phyloP scores from a whole-genome alignment of 2,329 filamentous ascomycete species.

The Chalara sp. region DNA sequence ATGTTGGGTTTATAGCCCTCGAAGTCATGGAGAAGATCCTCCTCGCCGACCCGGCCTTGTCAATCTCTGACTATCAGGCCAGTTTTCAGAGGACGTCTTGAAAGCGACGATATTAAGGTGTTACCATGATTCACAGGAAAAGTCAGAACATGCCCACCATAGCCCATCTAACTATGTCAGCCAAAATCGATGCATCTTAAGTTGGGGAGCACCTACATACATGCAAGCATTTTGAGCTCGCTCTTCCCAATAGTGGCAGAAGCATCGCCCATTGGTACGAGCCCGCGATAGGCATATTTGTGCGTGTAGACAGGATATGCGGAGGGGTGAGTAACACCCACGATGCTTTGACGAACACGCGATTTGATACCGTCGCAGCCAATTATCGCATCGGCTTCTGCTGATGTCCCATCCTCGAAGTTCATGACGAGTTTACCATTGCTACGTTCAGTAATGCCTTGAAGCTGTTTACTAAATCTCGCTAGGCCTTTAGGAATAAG shows the following conservation, averaged over 20 bases:
- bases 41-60: constrained; percentile 26
- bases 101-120: constrained; percentile 43
- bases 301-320: constrained; percentile 38
- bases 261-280: constrained; percentile 53
- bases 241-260: constrained; percentile 40
- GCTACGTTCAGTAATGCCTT: constrained; percentile 20
- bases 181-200: too few relatives aligned
- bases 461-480: constrained; percentile 29
- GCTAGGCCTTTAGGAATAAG: constrained; percentile 31
- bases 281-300: constrained; percentile 55
- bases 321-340: constrained; percentile 32
- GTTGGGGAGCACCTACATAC: constrained; percentile 5
- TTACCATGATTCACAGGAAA: constrained; percentile 49
- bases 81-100: constrained; percentile 15
- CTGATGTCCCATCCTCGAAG: constrained; percentile 39
- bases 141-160: constrained; percentile 49
- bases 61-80: constrained; percentile 29
- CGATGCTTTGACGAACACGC: constrained; percentile 41
- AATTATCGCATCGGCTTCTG: constrained; percentile 33
- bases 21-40: constrained; percentile 30
- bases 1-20: constrained; percentile 24
- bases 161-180: constrained; percentile 29
- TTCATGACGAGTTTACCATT: constrained; percentile 24
- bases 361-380: constrained; percentile 62
- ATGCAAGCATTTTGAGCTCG: constrained; percentile 42